These are phyloP conservation scores for Cryptococcus sp. DNA, from an alignment of 1,284 basidiomycete species.

Conservation along the genomic window DNA sequence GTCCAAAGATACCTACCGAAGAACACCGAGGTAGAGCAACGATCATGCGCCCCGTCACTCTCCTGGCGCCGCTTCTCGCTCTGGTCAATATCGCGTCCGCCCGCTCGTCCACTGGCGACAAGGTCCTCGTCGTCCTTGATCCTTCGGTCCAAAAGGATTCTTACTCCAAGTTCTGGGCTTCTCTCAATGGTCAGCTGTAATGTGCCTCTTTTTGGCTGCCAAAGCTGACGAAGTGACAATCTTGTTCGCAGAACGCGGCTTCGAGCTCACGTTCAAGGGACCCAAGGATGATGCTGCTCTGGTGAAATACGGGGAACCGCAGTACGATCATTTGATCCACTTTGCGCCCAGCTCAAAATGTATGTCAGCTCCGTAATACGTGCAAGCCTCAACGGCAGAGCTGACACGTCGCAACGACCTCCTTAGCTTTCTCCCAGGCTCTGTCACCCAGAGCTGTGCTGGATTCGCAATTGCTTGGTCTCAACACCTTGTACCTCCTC, in stretches of 20 bases:
- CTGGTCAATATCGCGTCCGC: conserved; percentile 53
- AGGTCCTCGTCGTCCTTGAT: conserved; percentile 81
- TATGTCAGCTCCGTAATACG: conserved; percentile 47
- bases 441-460: conserved; percentile 83
- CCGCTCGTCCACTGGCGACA: conserved; percentile 77
- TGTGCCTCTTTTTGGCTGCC: no score
- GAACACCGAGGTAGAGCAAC: neutral
- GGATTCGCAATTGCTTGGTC: conserved; percentile 65
- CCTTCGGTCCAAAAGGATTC: conserved; percentile 64
- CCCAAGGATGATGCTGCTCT: conserved; percentile 71
- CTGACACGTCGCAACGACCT: neutral
- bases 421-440: conserved; percentile 49
- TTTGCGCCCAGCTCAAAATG: conserved; percentile 81
- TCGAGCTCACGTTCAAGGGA: conserved; percentile 76
- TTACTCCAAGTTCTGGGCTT: conserved; percentile 79
- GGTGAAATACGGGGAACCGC: conserved; percentile 68
- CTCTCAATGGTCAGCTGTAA: conserved; percentile 65
- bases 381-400: neutral
- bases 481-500: conserved; percentile 83
- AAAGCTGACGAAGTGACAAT: neutral
- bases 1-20: neutral
- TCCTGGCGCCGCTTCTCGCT: conserved; percentile 21
- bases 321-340: conserved; percentile 80
- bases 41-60: conserved; percentile 9
- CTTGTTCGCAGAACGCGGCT: conserved; percentile 64